These are phyloP conservation scores for Rhizoclosmatium sp. DNA, from an alignment of 192 early-diverging fungal genomes.

Conservation along the genomic window DNA sequence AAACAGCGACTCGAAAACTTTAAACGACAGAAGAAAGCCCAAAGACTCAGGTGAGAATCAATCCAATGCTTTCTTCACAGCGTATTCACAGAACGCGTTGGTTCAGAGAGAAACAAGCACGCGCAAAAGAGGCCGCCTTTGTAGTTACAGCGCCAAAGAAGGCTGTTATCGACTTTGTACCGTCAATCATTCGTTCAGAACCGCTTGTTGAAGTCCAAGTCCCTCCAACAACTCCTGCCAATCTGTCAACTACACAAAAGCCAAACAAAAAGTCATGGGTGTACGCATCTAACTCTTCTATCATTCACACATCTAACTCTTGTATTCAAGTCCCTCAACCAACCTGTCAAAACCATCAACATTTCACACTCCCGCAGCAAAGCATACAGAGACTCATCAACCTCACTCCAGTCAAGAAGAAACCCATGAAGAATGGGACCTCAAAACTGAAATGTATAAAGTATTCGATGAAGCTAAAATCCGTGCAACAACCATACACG, in stretches of 20 bases:
- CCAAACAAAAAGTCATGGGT: conserved; percentile 1
- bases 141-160: conserved; percentile 26
- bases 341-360: conserved; percentile 1
- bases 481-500: neutral
- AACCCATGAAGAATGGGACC: conserved; percentile 3
- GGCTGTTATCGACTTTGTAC: conserved; percentile 6
- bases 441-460: conserved; percentile 13
- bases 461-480: conserved; percentile 3
- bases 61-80: neutral
- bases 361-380: neutral
- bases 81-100: no score
- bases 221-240: neutral
- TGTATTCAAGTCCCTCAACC: neutral
- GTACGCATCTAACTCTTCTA: neutral
- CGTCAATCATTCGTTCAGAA: conserved; percentile 11
- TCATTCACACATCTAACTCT: neutral
- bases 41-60: neutral
- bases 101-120: neutral
- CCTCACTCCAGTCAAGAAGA: neutral
- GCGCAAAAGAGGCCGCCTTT: neutral
- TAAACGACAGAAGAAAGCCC: neutral
- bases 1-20: neutral
- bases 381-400: neutral
- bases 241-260: neutral
- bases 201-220: neutral